phyloP scores from a whole-genome alignment of 2,329 filamentous ascomycete genomes.

The Trichothecium sympodiale region DNA sequence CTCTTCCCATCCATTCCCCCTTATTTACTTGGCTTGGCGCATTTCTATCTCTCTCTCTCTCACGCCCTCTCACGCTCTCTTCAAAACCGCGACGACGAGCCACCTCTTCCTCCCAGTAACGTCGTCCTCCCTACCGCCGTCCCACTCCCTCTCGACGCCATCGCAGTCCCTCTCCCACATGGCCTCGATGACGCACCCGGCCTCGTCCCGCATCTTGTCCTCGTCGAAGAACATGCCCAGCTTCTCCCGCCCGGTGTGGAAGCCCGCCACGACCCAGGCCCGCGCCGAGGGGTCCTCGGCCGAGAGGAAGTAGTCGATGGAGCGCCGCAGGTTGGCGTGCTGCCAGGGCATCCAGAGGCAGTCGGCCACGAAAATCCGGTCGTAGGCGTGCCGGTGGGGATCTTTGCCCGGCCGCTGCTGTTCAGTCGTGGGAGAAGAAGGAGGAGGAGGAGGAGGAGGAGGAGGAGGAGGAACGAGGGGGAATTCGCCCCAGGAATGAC shows the following conservation, averaged over 20 bases:
- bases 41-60: not conserved
- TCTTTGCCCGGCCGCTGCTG: no score
- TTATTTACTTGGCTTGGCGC: no score
- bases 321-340: constrained; percentile 53
- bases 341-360: constrained; percentile 68
- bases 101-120: constrained; percentile 57
- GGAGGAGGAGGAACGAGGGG: constrained; percentile 12
- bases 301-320: constrained; percentile 50
- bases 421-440: no score
- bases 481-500: constrained; percentile 55
- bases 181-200: constrained; percentile 47
- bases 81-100: constrained; percentile 50
- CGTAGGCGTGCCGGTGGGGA: constrained; percentile 30
- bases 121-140: constrained; percentile 51
- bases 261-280: constrained; percentile 57
- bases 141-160: constrained; percentile 51
- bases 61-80: constrained; percentile 20
- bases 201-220: constrained; percentile 27
- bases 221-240: constrained; percentile 54
- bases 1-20: not conserved
- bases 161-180: constrained; percentile 62
- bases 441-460: constrained; percentile 10
- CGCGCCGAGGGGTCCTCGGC: constrained; percentile 28
- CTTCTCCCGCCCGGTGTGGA: constrained; percentile 59
- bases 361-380: constrained; percentile 57